These are phyloP conservation scores for Ogataea populi-albae DNA, from an alignment of 805 yeast genomes.

Conservation along the genomic window DNA sequence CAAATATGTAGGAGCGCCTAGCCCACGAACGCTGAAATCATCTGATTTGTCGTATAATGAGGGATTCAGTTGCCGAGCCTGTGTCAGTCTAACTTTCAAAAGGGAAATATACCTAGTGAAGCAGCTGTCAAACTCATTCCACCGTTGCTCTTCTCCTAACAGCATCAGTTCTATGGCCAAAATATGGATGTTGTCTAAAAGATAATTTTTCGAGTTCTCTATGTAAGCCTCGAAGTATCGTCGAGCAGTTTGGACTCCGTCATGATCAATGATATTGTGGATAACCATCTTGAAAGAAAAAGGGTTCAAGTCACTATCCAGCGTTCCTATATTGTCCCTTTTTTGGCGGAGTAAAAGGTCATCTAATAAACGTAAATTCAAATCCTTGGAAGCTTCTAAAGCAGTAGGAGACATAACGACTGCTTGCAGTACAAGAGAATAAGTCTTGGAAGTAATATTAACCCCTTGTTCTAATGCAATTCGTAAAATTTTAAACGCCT, in stretches of 20 bases:
- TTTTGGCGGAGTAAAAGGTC: conserved; percentile 22
- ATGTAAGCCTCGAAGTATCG: conserved; percentile 28
- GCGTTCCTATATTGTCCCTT: conserved; percentile 20
- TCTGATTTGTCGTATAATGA: conserved; percentile 5
- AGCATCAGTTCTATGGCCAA: conserved; percentile 27
- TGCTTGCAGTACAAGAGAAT: conserved; percentile 28
- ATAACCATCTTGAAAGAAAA: conserved; percentile 23
- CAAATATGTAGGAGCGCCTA: conserved; percentile 4
- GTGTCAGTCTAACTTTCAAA: conserved; percentile 14
- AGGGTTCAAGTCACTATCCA: conserved; percentile 27
- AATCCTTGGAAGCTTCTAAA: conserved; percentile 17
- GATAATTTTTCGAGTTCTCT: conserved; percentile 21
- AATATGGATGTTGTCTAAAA: conserved; percentile 28
- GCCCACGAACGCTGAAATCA: conserved; percentile 3
- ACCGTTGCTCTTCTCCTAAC: conserved; percentile 31
- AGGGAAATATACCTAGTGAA: conserved; percentile 24
- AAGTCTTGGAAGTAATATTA: conserved; percentile 23
- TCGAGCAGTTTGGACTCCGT: conserved; percentile 25
- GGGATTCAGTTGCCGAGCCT: conserved; percentile 12
- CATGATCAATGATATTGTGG: conserved; percentile 16
- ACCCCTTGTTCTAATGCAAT: conserved; percentile 17
- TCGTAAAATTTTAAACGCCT: conserved; percentile 18
- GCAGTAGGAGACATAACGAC: conserved; percentile 15
- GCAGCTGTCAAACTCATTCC: conserved; percentile 32
- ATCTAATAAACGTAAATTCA: conserved; percentile 21